Conservation (phyloP, 306 rosid genomes). For the Crotalaria pallida region DNA sequence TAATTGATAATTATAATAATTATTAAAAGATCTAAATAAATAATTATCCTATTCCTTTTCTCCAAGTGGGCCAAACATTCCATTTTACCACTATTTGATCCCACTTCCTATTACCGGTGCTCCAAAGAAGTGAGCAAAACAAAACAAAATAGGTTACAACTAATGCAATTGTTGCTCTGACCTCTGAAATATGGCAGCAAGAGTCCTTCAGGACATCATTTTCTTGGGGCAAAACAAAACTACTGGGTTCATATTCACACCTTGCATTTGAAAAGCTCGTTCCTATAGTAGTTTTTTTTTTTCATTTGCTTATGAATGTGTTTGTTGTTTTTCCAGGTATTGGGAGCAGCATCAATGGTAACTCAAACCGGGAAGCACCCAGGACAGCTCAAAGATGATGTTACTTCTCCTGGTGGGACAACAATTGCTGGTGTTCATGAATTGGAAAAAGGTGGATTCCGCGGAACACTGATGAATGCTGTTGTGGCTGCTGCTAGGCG, state of each 20-base stretch:
- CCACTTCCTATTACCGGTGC: no score
- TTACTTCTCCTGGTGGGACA: slow-evolving; percentile 83
- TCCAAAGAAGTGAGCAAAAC: neutral
- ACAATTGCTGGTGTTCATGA: slow-evolving; percentile 86
- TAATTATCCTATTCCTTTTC: no score
- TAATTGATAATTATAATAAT: no score
- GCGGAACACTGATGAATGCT: slow-evolving; percentile 87
- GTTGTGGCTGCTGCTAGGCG: slow-evolving; percentile 78
- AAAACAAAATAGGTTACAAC: neutral
- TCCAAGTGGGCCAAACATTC: no score
- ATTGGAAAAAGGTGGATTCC: slow-evolving; percentile 86
- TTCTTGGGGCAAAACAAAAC: neutral
- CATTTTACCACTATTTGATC: no score
- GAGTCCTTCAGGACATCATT: neutral
- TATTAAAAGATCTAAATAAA: no score
- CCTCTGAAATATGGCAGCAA: slow-evolving; percentile 8
- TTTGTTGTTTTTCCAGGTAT: slow-evolving; percentile 49
- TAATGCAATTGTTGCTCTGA: neutral
- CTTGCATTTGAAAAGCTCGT: neutral
- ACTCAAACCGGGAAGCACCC: slow-evolving; percentile 62
- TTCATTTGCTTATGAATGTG: neutral
- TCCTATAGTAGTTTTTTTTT: neutral
- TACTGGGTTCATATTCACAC: neutral
- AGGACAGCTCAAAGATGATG: slow-evolving; percentile 87
- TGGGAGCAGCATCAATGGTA: slow-evolving; percentile 89